Conservation (phyloP, 108 stramenopile genomes). For the Nitzschia palea region DNA sequence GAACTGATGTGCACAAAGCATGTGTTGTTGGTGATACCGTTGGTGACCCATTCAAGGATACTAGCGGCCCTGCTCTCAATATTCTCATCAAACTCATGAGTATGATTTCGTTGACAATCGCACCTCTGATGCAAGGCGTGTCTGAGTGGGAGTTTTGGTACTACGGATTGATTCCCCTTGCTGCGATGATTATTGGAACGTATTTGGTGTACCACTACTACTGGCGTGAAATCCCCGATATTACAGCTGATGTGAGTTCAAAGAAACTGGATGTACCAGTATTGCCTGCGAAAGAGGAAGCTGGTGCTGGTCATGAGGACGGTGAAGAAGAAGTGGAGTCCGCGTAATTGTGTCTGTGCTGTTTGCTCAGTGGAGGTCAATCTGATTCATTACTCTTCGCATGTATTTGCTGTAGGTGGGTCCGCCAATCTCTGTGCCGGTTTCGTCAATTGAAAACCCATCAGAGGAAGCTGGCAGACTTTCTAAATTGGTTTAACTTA, state of each 20-base stretch:
- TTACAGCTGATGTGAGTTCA: slow-evolving; percentile 14
- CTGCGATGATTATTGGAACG: slow-evolving; percentile 62
- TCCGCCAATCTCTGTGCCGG: neutral
- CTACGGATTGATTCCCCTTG: slow-evolving; percentile 73
- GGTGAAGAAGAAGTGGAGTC: neutral
- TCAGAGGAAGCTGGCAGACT: neutral
- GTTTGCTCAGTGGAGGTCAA: neutral
- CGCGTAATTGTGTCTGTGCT: neutral
- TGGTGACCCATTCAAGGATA: slow-evolving; percentile 92
- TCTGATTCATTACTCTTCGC: slow-evolving; percentile 1
- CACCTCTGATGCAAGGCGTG: slow-evolving; percentile 58
- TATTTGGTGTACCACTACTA: slow-evolving; percentile 48
- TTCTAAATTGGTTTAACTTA: slow-evolving; percentile 3
- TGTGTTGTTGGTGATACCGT: slow-evolving; percentile 95
- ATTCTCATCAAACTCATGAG: slow-evolving; percentile 95
- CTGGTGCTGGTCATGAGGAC: neutral
- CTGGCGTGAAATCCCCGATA: slow-evolving; percentile 31
- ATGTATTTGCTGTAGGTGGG: slow-evolving; percentile 1
- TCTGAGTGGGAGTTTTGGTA: slow-evolving; percentile 70
- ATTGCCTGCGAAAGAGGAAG: neutral
- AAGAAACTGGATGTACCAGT: neutral
- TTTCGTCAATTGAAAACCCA: neutral
- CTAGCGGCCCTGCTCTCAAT: slow-evolving; percentile 87
- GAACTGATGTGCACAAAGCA: slow-evolving; percentile 91
- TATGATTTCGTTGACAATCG: slow-evolving; percentile 79